Evolutionary conservation across 345 rosid species (phyloP).

Genomic region (Ceriops tagal): DNA sequence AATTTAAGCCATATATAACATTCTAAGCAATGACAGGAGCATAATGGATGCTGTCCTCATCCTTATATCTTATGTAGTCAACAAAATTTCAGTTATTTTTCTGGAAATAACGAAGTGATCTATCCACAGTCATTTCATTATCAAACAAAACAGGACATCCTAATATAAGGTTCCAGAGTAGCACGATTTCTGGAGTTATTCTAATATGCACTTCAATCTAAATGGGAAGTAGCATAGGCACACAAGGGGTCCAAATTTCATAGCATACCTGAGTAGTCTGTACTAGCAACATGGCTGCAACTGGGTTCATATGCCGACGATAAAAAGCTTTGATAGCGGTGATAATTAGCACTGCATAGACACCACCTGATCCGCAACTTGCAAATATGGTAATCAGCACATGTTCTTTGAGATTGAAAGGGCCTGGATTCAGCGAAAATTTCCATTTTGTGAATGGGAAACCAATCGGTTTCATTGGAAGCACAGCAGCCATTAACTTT

Average conservation of each 20-base stretch:
- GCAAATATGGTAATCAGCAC: slow-evolving; percentile 45
- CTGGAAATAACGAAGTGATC: not conserved
- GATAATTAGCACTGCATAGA: slow-evolving; percentile 23
- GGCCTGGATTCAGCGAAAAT: slow-evolving; percentile 54
- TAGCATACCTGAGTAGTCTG: slow-evolving; percentile 69
- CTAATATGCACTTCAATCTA: not conserved
- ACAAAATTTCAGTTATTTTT: not conserved
- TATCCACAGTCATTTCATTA: not conserved
- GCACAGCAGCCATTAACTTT: slow-evolving; percentile 38
- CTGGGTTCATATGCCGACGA: slow-evolving; percentile 13
- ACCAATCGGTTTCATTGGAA: slow-evolving; percentile 17
- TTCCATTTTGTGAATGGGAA: slow-evolving; percentile 41
- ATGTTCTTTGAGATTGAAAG: slow-evolving; percentile 47
- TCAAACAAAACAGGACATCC: not conserved
- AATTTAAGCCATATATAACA: too few relatives aligned
- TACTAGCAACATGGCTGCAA: slow-evolving; percentile 45
- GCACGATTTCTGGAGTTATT: not conserved
- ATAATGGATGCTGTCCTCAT: too few relatives aligned
- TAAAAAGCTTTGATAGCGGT: slow-evolving; percentile 44
- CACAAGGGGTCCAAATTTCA: not conserved
- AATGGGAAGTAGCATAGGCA: not conserved
- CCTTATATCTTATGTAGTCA: not conserved
- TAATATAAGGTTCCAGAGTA: too few relatives aligned
- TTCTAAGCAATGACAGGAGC: too few relatives aligned
- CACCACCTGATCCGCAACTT: slow-evolving; percentile 27